Evolutionary conservation across 495 filamentous ascomycete genomes (phyloP).

Genomic region (Penicillium pulvis): DNA sequence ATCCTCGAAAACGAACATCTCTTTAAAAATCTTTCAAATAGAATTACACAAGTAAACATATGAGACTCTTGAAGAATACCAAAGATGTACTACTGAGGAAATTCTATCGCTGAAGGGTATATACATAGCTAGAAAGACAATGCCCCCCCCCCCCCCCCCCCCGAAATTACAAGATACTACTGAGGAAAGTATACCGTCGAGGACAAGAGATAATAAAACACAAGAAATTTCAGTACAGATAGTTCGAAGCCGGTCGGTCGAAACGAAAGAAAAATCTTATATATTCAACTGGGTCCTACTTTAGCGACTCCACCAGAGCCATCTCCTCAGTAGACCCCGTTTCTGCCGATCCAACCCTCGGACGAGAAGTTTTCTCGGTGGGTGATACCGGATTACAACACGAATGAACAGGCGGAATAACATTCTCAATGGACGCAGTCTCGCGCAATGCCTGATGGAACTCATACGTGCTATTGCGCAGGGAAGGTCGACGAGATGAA

Average conservation of each 20-base stretch:
- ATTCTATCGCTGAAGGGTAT: conserved; percentile 7
- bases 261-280: background rate
- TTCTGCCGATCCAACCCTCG: conserved; percentile 3
- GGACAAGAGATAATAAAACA: background rate
- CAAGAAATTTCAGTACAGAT: background rate
- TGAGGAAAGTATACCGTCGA: background rate
- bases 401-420: background rate
- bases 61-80: background rate
- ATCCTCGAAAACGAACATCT: background rate
- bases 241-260: background rate
- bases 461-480: conserved; percentile 15
- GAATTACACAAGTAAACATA: background rate
- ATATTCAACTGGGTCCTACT: background rate
- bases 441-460: conserved; percentile 25
- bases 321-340: conserved; percentile 13
- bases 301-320: conserved; percentile 2
- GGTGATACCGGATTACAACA: background rate
- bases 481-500: background rate
- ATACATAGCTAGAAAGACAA: conserved; percentile 7
- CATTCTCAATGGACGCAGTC: conserved; percentile 14
- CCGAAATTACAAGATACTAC: background rate
- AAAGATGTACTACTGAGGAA: background rate
- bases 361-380: background rate
- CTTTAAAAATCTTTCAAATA: background rate
- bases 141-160: conserved; percentile 8